Evolutionary conservation across 352 stramenopile genomes (phyloP), one percentile per base, ranked within the genome.

Genomic region (Phytophthora sojae): DNA sequence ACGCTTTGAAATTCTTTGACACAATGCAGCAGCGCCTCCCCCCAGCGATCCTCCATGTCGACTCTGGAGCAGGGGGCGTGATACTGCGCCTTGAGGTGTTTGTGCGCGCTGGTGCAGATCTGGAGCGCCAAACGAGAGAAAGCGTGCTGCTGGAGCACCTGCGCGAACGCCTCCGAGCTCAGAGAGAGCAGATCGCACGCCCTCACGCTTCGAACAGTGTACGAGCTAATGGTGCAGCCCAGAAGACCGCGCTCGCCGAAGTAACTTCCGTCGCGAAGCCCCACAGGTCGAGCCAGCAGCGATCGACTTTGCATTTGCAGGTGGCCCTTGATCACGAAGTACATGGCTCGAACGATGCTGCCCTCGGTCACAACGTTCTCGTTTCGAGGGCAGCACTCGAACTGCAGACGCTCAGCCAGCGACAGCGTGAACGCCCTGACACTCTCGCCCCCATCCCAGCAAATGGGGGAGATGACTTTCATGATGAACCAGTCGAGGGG

Each of bases 281-380:
- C 60, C 2, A 69, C 42, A 0, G 63, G 64, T 5, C 29, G 49
- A 14, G 47, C 58, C 19, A 62, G 8, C n/a, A 76, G 21, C 4
- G 69, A 72, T 14, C 65, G 49, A 30, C 71, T 69, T 23, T 81
- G 55, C 11, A 76, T 63, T 6, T 79, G 70, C 0, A 90, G 61
- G 25, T 82, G 29, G 1, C 83, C 83, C 4, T 80, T 77, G 12
- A 90, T 65, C 51, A 92, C 83, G 70, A 92, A 90, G 66, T 88
- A 90, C 80, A 90, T 86, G 25, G 78, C 72, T 51, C 75, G 79
- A 7, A 72, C 55, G 59, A 90, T 85, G 25, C 65, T 82, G 1
- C 83, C 83, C 63, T 92, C 82, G 25, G 77, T 61, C 4, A 91
- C 62, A 4, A 90, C 80, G 14, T 55, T 71, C 30, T 91, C 83